Evolutionary conservation across 225 moss, liverwort and hornwort species (phyloP).

Genomic region (Rhytidiadelphus loreus): DNA sequence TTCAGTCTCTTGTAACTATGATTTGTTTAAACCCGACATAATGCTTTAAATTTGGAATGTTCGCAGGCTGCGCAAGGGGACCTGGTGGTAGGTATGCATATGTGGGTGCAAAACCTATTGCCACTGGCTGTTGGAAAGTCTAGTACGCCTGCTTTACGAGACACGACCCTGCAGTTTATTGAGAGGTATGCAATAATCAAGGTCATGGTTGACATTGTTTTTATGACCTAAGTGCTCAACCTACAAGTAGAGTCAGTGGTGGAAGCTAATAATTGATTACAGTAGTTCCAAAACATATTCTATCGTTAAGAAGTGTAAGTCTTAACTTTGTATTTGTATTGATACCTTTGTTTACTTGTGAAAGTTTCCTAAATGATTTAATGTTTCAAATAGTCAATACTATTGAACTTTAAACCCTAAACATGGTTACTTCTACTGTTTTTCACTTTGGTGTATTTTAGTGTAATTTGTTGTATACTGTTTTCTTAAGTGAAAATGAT

Average conservation of each 20-base stretch:
- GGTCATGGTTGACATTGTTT: not conserved
- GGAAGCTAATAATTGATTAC: not conserved
- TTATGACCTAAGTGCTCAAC: not conserved
- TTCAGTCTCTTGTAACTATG: not conserved
- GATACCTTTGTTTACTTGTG: not conserved
- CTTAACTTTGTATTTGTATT: not conserved
- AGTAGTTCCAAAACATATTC: not conserved
- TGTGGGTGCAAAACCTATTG: conserved; percentile 95
- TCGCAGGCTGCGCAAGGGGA: conserved; percentile 86
- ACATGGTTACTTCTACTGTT: not conserved
- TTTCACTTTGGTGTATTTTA: not conserved
- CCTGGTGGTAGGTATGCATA: conserved; percentile 75
- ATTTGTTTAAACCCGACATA: not conserved
- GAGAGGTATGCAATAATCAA: conserved; percentile 39
- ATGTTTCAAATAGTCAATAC: not conserved
- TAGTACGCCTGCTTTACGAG: conserved; percentile 71
- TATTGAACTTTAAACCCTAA: not conserved
- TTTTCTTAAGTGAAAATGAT: not conserved
- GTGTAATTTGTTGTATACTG: not conserved
- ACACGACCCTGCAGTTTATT: conserved; percentile 66
- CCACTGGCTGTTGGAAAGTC: conserved; percentile 78
- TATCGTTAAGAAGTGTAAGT: not conserved
- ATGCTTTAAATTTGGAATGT: not conserved
- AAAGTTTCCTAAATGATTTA: not conserved
- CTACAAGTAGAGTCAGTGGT: not conserved